Percentiles rank a stretch among this genome's conserved stretches.
phyloP scores from a whole-genome alignment of 805 yeast species.

The Millerozyma acaciae region DNA sequence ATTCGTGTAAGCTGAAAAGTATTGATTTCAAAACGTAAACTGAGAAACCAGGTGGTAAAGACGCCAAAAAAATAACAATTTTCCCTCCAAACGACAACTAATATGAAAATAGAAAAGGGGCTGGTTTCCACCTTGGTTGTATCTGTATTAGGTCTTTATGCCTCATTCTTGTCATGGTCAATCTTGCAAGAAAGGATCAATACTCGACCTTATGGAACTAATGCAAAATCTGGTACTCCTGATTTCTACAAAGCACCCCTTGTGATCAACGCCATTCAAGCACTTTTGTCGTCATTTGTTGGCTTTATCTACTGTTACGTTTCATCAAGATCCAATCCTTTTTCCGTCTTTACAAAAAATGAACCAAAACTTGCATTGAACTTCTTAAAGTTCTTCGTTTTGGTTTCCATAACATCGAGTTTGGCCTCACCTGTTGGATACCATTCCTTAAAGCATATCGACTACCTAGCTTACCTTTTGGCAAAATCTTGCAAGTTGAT shows the following conservation, averaged over 20 bases:
- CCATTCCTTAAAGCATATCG: constrained; percentile 74
- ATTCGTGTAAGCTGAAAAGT: no score
- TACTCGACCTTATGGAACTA: constrained; percentile 62
- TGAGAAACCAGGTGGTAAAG: no score
- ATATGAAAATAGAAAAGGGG: constrained; percentile 1
- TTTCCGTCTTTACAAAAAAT: constrained; percentile 31
- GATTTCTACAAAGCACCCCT: constrained; percentile 70
- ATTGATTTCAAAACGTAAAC: no score
- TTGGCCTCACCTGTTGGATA: constrained; percentile 82
- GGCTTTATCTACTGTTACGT: constrained; percentile 57
- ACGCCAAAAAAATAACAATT: no score
- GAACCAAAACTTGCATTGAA: constrained; percentile 11
- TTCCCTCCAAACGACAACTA: no score
- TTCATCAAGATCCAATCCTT: constrained; percentile 24
- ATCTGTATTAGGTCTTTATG: constrained; percentile 66
- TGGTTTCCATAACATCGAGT: constrained; percentile 72
- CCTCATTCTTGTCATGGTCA: constrained; percentile 88
- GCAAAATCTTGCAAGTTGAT: constrained; percentile 92
- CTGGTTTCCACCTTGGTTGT: constrained; percentile 20
- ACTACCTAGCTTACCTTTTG: constrained; percentile 75
- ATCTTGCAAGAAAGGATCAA: constrained; percentile 85
- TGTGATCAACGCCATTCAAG: constrained; percentile 72
- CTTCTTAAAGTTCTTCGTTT: constrained; percentile 34
- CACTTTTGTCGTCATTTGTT: constrained; percentile 62
- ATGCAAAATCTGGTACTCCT: constrained; percentile 27